A percentile compares a stretch with the other conserved stretches of the same genome.
Evolutionary conservation across 1,139 yeast genomes (phyloP).

Genomic region (Magnusiomyces fungicola): DNA sequence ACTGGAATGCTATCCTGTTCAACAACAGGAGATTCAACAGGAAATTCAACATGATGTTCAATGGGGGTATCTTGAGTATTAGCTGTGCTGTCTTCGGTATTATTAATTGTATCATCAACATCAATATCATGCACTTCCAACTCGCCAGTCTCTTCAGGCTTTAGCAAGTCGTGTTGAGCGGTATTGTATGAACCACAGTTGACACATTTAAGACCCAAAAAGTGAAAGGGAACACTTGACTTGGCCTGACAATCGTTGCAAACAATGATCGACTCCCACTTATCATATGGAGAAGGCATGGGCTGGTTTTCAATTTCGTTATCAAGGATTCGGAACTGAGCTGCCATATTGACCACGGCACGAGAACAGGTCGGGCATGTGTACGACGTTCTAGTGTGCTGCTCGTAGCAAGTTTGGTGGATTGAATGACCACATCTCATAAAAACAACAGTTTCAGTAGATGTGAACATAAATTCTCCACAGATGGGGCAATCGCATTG

Average conservation of each 20-base stretch:
- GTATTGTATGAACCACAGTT: conserved; percentile 86
- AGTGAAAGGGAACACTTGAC: conserved; percentile 69
- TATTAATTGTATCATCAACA: neutral
- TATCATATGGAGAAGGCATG: conserved; percentile 69
- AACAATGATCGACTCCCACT: conserved; percentile 69
- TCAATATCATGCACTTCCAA: conserved; percentile 4
- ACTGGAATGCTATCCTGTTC: neutral
- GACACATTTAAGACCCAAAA: conserved; percentile 78
- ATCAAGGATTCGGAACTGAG: conserved; percentile 79
- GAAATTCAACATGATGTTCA: neutral
- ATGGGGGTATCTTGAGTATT: neutral
- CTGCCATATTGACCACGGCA: conserved; percentile 78
- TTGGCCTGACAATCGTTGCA: conserved; percentile 91
- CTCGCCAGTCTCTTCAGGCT: conserved; percentile 43
- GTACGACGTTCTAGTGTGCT: conserved; percentile 70
- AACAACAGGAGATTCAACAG: neutral
- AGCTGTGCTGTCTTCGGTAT: neutral
- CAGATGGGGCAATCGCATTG: conserved; percentile 92
- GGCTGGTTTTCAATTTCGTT: conserved; percentile 71
- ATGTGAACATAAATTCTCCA: conserved; percentile 82
- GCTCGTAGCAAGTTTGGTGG: conserved; percentile 77
- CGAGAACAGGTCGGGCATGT: conserved; percentile 88
- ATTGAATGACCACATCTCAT: conserved; percentile 95
- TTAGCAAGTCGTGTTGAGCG: conserved; percentile 54
- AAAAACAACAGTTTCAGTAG: conserved; percentile 78